These are phyloP conservation scores for Neopestalotiopsis rosae DNA, from an alignment of 2,329 filamentous ascomycete species.

Conservation along the genomic window DNA sequence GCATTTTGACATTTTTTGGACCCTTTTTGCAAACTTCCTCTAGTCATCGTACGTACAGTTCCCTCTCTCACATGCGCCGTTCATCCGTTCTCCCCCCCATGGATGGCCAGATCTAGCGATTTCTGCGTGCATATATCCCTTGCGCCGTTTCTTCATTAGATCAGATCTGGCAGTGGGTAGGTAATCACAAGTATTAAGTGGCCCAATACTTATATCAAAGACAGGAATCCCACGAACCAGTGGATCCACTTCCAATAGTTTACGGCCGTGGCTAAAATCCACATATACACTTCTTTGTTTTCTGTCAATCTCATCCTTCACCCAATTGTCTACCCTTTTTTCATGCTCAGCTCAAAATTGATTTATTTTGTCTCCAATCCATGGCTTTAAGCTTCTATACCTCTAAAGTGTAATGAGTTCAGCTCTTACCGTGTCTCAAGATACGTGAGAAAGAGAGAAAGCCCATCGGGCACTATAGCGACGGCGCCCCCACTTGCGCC, in stretches of 20 bases:
- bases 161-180: not conserved
- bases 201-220: constrained; percentile 17
- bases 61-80: not conserved
- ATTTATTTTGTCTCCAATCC: not conserved
- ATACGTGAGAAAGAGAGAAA: not conserved
- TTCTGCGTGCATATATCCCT: not conserved
- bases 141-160: not conserved
- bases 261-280: constrained; percentile 2
- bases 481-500: not conserved
- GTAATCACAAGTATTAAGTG: not conserved
- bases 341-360: not conserved
- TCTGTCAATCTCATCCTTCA: not conserved
- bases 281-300: constrained; percentile 1
- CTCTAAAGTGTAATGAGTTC: constrained; percentile 5
- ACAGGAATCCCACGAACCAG: not conserved
- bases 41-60: constrained; percentile 1
- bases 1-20: not conserved
- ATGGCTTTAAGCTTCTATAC: constrained; percentile 3
- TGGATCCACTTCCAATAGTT: not conserved
- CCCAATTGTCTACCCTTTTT: not conserved
- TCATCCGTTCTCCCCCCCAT: not conserved
- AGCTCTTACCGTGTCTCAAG: constrained; percentile 1
- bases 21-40: not conserved
- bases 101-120: not conserved
- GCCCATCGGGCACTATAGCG: not conserved